Evolutionary conservation across 345 rosid genomes (phyloP).

Genomic region (Noccaea bulbosa): DNA sequence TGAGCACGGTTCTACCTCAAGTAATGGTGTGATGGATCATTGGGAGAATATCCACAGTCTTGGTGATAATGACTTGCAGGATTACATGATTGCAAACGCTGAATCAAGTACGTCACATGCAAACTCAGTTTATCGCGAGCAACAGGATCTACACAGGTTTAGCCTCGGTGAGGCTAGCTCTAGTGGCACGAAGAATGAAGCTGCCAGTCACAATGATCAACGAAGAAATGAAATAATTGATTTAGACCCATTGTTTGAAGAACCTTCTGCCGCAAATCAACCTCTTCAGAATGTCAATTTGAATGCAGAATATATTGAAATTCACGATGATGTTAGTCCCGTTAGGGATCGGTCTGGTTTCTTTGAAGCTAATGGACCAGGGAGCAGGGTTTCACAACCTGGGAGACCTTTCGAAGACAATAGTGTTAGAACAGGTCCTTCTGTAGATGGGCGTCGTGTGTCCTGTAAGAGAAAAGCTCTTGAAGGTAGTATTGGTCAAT

Average conservation of each 20-base stretch:
- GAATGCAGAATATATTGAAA: conserved; percentile 58
- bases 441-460: conserved; percentile 61
- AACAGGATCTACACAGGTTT: conserved; percentile 56
- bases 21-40: conserved; percentile 61
- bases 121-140: conserved; percentile 59
- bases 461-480: conserved; percentile 82
- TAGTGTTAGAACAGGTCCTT: conserved; percentile 57
- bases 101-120: conserved; percentile 47
- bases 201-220: conserved; percentile 49
- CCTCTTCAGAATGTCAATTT: conserved; percentile 61
- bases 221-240: conserved; percentile 49
- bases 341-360: conserved; percentile 48
- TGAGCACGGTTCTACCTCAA: conserved; percentile 79
- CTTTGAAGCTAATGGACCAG: conserved; percentile 52
- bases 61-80: conserved; percentile 59
- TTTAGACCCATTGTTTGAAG: conserved; percentile 49
- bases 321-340: conserved; percentile 50
- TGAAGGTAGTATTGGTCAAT: conserved; percentile 66
- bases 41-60: conserved; percentile 71
- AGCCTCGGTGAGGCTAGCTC: conserved; percentile 45
- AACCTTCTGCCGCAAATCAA: conserved; percentile 50
- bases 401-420: conserved; percentile 40
- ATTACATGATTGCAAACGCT: conserved; percentile 58
- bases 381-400: conserved; percentile 45
- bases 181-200: conserved; percentile 53